phyloP scores from a whole-genome alignment of 345 rosid species.

The Sonneratia alba region DNA sequence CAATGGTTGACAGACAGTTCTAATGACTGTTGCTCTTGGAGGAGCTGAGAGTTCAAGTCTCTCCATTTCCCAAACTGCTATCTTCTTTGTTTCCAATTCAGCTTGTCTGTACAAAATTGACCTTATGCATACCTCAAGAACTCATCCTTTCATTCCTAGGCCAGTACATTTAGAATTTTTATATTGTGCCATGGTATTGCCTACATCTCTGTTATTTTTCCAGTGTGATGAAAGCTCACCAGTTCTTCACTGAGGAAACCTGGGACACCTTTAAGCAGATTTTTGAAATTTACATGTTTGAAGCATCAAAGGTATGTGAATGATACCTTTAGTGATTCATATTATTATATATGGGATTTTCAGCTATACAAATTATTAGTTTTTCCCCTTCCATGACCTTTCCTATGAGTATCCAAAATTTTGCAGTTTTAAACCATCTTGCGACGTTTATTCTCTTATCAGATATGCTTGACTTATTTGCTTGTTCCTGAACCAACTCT shows the following conservation, averaged over 20 bases:
- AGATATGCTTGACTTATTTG: background rate
- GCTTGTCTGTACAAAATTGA: slow-evolving; percentile 2
- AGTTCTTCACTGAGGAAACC: slow-evolving; percentile 80
- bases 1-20: slow-evolving; percentile 98
- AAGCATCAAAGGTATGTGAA: slow-evolving; percentile 76
- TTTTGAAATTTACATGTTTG: slow-evolving; percentile 72
- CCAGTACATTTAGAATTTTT: background rate
- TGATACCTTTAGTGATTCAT: background rate
- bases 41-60: slow-evolving; percentile 90
- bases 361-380: background rate
- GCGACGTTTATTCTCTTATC: background rate
- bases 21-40: slow-evolving; percentile 67
- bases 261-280: slow-evolving; percentile 82
- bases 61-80: slow-evolving; percentile 21
- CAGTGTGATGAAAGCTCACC: slow-evolving; percentile 92
- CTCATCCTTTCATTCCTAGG: background rate
- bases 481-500: background rate
- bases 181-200: slow-evolving; percentile 23
- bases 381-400: background rate
- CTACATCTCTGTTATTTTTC: slow-evolving; percentile 26
- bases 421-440: background rate
- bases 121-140: background rate
- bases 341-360: background rate
- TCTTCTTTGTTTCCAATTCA: background rate
- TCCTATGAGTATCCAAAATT: background rate